A percentile compares a stretch with the other conserved stretches of the same genome.
Conservation (phyloP, 352 stramenopile species). For the Phytopythium cucurbitacearum region DNA sequence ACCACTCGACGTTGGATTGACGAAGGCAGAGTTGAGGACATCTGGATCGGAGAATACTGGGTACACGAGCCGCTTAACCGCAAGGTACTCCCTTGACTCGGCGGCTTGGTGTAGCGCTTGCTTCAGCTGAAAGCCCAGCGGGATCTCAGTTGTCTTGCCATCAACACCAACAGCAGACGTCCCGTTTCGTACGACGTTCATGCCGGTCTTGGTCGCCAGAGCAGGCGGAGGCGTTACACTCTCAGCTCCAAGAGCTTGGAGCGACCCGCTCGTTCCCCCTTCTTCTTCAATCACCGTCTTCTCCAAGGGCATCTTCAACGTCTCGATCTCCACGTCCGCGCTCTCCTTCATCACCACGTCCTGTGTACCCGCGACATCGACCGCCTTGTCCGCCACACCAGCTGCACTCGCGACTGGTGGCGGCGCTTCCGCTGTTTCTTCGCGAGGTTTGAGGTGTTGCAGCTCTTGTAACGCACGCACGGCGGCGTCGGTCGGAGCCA, state of each 20-base stretch:
- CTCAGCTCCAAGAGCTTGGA: no score
- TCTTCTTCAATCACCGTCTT: no score
- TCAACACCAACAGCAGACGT: no score
- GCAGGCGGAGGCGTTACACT: no score
- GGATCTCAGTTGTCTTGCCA: background rate
- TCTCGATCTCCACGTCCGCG: constrained; percentile 18
- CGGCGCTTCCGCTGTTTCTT: background rate
- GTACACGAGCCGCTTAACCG: constrained; percentile 66
- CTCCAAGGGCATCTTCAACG: constrained; percentile 11
- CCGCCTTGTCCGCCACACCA: constrained; percentile 8
- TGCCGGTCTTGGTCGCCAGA: no score
- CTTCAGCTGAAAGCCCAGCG: constrained; percentile 42
- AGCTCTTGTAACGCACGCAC: constrained; percentile 47
- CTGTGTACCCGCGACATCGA: constrained; percentile 5
- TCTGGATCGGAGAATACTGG: constrained; percentile 63
- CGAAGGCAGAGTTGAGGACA: constrained; percentile 47
- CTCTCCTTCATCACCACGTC: constrained; percentile 45
- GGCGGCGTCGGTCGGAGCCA: constrained; percentile 58
- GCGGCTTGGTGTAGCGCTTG: constrained; percentile 30
- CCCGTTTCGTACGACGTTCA: no score
- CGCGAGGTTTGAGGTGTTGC: constrained; percentile 18
- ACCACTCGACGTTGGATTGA: constrained; percentile 5
- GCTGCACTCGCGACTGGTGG: background rate
- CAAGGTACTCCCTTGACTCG: constrained; percentile 38
- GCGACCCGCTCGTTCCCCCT: no score